phyloP scores from a whole-genome alignment of 768 basidiomycete genomes.

The Kwoniella dendrophila region DNA sequence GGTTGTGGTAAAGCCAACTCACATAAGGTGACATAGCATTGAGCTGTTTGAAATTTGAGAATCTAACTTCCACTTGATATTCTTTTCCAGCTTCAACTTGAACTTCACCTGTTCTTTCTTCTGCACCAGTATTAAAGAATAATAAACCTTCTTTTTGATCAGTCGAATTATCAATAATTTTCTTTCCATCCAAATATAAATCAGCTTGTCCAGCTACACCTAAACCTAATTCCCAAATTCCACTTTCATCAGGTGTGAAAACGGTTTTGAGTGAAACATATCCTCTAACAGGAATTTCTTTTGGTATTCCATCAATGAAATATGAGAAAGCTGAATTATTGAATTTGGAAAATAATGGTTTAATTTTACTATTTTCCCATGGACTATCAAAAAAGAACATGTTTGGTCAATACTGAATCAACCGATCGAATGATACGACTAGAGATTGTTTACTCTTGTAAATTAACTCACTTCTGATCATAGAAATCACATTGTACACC shows the following conservation, averaged over 20 bases:
- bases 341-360: slow-evolving; percentile 23
- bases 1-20: slow-evolving; percentile 4
- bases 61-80: slow-evolving; percentile 39
- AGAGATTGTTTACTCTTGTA: no score
- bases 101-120: slow-evolving; percentile 30
- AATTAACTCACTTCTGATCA: slow-evolving; percentile 36
- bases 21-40: slow-evolving; percentile 45
- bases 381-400: not conserved
- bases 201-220: slow-evolving; percentile 40
- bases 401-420: not conserved
- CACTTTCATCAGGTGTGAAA: slow-evolving; percentile 41
- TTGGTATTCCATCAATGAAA: slow-evolving; percentile 39
- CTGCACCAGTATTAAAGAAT: slow-evolving; percentile 38
- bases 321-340: slow-evolving; percentile 29
- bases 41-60: slow-evolving; percentile 50
- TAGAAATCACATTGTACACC: slow-evolving; percentile 36
- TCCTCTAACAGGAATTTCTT: slow-evolving; percentile 39
- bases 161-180: slow-evolving; percentile 47
- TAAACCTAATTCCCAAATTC: slow-evolving; percentile 37
- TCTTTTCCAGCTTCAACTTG: slow-evolving; percentile 28
- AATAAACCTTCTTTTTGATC: slow-evolving; percentile 34
- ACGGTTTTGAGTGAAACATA: slow-evolving; percentile 37
- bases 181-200: slow-evolving; percentile 39
- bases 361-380: slow-evolving; percentile 9
- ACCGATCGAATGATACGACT: not conserved